Base-by-base conservation (phyloP, 345 rosid genomes). In the Hibiscus mutabilis region DNA sequence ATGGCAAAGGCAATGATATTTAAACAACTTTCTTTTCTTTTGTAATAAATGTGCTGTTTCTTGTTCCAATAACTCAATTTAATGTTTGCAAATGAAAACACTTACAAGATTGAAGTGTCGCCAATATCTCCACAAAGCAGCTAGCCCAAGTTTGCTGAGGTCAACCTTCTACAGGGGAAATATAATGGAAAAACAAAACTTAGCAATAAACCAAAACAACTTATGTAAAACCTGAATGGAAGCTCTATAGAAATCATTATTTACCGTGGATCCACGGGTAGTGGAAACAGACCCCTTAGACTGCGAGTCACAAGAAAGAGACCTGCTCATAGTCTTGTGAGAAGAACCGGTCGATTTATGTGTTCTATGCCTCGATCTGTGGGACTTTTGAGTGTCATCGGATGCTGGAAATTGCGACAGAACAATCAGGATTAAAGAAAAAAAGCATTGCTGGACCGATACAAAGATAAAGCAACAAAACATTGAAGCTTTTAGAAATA, bases 71-170 rank as follows among this genome's bases (percentile, higher is more conserved):
- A 56, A 0, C 60, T 59, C 33, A 6, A 57, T 64, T 29, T 4
- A 11, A 24, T 25, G 66, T 21, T 21, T 40, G 33, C 59, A 18
- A 5, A 11, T 5, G 31, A 64, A 53, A 11, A 12, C 44, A 77
- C 96, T 86, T 75, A 94, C 98, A 9, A 91, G 97, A 86, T 94
- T 91, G 79, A 88, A 94, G 71, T 94, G 96, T 76, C 86, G 90
- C 88, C 86, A 81, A 76, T 94, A 94, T 90, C 88, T 90, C 89
- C 88, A 83, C 57, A 94, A 78, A 6, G 97, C 93, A 75, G 89
- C 84, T 84, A 84, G 86, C 85, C 91, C 97, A 85, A 91, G 76
- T 79, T 90, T 94, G 86, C 92, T 86, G n/a, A 94, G 88, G 84
- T 94, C 97, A 77, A 90, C 86, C 78, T 84, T 94, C 93, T 94